A percentile compares a stretch with the other conserved stretches of the same genome.
Evolutionary conservation across 441 rosid species (phyloP).

Genomic region (California macrophylla): DNA sequence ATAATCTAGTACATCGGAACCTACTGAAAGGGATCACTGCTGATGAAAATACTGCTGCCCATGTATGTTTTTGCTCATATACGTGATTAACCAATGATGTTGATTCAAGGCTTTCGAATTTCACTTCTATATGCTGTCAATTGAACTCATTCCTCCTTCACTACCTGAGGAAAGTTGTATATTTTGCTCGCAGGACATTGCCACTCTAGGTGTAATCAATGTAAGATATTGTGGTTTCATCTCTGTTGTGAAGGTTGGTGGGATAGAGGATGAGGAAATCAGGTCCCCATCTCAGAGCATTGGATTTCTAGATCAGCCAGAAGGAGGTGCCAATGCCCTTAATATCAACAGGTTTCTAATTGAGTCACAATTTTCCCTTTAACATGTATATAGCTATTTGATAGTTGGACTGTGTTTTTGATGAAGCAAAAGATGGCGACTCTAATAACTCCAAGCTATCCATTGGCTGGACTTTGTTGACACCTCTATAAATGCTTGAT

Average conservation of each 20-base stretch:
- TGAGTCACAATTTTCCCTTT: background rate
- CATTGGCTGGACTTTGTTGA: background rate
- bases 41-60: conserved; percentile 74
- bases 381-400: background rate
- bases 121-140: conserved; percentile 3
- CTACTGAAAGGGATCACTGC: conserved; percentile 77
- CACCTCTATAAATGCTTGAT: background rate
- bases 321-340: conserved; percentile 70
- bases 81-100: conserved; percentile 11
- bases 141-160: conserved; percentile 2
- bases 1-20: conserved; percentile 51
- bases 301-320: conserved; percentile 62
- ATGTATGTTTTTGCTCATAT: conserved; percentile 31
- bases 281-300: conserved; percentile 36
- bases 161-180: conserved; percentile 22
- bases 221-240: conserved; percentile 60
- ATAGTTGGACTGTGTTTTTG: background rate
- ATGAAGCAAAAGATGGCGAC: background rate
- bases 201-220: conserved; percentile 63
- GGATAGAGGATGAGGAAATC: conserved; percentile 38
- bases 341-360: conserved; percentile 54
- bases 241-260: conserved; percentile 49
- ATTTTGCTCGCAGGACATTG: conserved; percentile 44
- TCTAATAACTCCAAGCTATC: background rate
- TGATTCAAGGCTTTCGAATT: conserved; percentile 11